Evolutionary conservation across 2,329 filamentous ascomycete species (phyloP), one percentile per base, ranked within the genome.

Genomic region (Alternaria sp.): DNA sequence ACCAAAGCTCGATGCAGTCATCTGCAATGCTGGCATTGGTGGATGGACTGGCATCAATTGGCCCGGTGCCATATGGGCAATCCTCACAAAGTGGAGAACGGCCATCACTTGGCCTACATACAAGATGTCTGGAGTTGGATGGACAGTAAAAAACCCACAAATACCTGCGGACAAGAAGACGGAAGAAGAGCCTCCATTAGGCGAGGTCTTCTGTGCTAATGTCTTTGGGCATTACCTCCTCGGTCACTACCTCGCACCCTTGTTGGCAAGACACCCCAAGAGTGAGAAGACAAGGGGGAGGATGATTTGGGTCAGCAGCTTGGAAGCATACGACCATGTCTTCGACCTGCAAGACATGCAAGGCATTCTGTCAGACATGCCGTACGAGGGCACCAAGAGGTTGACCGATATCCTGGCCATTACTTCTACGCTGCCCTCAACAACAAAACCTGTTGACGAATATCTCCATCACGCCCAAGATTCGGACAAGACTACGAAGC

Each of bases 211-310:
- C 77, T 91, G 90, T 76, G 90, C 94, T 51, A 98, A 98, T 74
- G 86, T 97, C 30, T 98, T 99, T 75, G 95, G 95, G 0, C 95
- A 99, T 81, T 98, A 99, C 77, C 81, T 97, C 73, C 87, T 99
- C 25, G 87, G 88, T 16, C 94, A 97, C 77, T 88, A 90, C 73
- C 85, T 98, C 11, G 85, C 91, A 67, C 90, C 92, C 0, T 83
- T 97, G 11, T 85, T 99, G 43, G 68, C 69, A 81, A 82, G 70
- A 82, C 87, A 52, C 74, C 73, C 16, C 72, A 79, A 16, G 69
- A 72, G 41, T 65, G 79, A 58, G 22, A 59, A 67, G 65, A 79
- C 40, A 74, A 82, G 64, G 49, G 91, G 89, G 9, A 88, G 93
- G 52, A 85, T 99, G 54, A 86, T 98, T 65, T 98, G 94, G 94